Percentiles rank a stretch among this genome's conserved stretches.
Conservation (phyloP, 768 basidiomycete genomes). For the Lyophyllum semitale region DNA sequence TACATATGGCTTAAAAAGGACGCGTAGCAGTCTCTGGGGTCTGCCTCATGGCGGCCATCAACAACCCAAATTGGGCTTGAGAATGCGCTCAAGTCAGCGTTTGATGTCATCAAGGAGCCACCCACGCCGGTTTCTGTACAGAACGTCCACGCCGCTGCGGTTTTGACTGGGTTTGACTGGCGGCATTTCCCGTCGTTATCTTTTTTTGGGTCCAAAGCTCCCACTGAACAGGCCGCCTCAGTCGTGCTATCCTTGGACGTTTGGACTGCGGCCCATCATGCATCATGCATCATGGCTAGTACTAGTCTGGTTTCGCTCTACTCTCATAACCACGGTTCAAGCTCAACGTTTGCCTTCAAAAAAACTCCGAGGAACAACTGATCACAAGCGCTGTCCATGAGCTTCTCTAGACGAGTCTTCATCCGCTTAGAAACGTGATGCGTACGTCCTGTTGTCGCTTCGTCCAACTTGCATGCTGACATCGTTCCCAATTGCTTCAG, state of each 20-base stretch:
- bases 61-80: conserved; percentile 14
- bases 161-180: no score
- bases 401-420: neutral
- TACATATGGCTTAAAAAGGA: neutral
- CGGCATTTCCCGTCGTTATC: conserved; percentile 4
- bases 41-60: conserved; percentile 13
- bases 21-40: conserved; percentile 12
- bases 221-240: neutral
- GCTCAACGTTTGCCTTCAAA: neutral
- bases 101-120: conserved; percentile 3
- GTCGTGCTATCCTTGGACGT: neutral
- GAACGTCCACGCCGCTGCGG: conserved; percentile 2
- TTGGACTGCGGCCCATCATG: neutral
- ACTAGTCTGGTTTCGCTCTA: neutral
- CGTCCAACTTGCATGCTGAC: neutral
- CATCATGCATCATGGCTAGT: no score
- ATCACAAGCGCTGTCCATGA: neutral
- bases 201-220: neutral
- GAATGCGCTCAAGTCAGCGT: conserved; percentile 16
- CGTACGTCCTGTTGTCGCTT: neutral
- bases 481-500: neutral
- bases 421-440: neutral
- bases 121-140: conserved; percentile 17
- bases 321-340: neutral
- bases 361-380: neutral